Conservation (phyloP, 805 yeast genomes). For the Hanseniaspora hatyaiensis region DNA sequence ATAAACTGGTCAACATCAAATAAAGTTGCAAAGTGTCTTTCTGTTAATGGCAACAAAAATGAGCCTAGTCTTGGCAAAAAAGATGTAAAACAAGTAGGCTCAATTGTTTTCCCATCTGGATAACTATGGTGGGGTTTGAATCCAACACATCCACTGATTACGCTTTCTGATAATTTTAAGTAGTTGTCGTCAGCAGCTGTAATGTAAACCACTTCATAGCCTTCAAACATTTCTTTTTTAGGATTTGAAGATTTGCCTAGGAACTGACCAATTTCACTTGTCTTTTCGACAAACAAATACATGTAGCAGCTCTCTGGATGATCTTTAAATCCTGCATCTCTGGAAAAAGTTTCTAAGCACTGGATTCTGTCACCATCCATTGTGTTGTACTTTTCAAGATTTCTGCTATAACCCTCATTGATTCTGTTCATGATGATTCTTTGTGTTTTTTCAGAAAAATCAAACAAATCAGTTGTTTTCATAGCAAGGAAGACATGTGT, state of each 20-base stretch:
- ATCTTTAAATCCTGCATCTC: constrained; percentile 26
- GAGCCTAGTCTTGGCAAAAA: constrained; percentile 25
- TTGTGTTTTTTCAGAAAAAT: constrained; percentile 22
- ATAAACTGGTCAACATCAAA: constrained; percentile 23
- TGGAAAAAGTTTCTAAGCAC: constrained; percentile 17
- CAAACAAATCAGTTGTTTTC: constrained; percentile 26
- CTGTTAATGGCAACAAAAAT: constrained; percentile 15
- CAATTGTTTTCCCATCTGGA: constrained; percentile 25
- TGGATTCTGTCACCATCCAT: constrained; percentile 36
- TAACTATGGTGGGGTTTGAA: constrained; percentile 24
- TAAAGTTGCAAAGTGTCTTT: constrained; percentile 30
- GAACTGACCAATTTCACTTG: too few species aligned
- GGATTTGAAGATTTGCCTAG: constrained; percentile 17
- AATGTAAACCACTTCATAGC: not conserved
- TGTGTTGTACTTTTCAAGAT: constrained; percentile 35
- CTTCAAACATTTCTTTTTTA: not conserved
- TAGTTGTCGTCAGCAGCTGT: not conserved
- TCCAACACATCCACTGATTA: constrained; percentile 31
- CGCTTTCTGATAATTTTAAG: constrained; percentile 16
- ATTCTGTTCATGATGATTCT: constrained; percentile 27
- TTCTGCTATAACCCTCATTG: constrained; percentile 42
- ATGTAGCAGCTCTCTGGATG: constrained; percentile 21
- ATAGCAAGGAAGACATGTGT: constrained; percentile 24
- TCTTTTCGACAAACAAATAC: constrained; percentile 22
- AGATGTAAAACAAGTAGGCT: constrained; percentile 44